Conservation (phyloP, 2,329 filamentous ascomycete genomes). For the Cryphonectria carpinicola region DNA sequence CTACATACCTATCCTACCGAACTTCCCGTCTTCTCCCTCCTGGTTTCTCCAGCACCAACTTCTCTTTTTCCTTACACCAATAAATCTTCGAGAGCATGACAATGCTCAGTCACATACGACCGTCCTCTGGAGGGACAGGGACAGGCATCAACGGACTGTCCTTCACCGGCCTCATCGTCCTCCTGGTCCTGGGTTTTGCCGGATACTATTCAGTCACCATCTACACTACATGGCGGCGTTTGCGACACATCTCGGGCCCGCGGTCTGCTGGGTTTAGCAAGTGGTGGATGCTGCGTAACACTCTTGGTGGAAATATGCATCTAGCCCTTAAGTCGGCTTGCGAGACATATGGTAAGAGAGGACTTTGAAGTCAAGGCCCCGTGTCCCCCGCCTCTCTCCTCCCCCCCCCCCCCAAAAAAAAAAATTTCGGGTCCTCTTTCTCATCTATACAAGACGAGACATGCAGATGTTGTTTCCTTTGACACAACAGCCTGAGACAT, state of each 20-base stretch:
- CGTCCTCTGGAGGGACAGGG: conserved; percentile 6
- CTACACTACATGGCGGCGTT: conserved; percentile 33
- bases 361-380: not conserved
- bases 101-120: conserved; percentile 21
- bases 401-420: conserved; percentile 5
- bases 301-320: conserved; percentile 35
- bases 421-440: conserved; percentile 12
- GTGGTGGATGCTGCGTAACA: conserved; percentile 38
- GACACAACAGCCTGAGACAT: conserved; percentile 24
- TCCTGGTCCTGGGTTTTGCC: conserved; percentile 27
- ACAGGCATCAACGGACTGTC: conserved; percentile 10
- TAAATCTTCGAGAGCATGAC: conserved; percentile 16
- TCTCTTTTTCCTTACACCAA: not conserved
- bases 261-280: conserved; percentile 33
- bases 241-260: conserved; percentile 36
- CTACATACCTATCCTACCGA: conserved; percentile 13
- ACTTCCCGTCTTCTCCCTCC: conserved; percentile 17
- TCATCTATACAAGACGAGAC: conserved; percentile 25
- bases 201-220: conserved; percentile 30
- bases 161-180: conserved; percentile 16
- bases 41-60: not conserved
- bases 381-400: not conserved
- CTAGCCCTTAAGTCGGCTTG: conserved; percentile 34
- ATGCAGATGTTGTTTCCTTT: conserved; percentile 25
- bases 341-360: conserved; percentile 33